Evolutionary conservation across 306 rosid genomes (phyloP).

Genomic region (Glycine latifolia): DNA sequence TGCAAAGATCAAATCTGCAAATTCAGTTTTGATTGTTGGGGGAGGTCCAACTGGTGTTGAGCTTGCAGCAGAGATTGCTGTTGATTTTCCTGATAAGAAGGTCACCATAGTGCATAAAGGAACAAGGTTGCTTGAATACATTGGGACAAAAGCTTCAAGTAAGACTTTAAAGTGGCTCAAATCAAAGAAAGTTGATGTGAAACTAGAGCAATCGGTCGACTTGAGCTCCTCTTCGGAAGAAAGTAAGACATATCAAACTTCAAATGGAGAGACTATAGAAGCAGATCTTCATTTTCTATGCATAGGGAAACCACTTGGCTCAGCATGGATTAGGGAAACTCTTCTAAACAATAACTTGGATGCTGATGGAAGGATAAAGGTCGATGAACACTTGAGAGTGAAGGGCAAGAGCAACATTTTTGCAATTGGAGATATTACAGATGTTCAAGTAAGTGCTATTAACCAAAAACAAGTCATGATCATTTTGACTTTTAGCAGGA

Average conservation of each 20-base stretch:
- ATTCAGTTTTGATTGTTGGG: conserved; percentile 77
- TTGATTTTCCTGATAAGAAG: conserved; percentile 74
- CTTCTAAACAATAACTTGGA: conserved; percentile 55
- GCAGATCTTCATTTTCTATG: conserved; percentile 78
- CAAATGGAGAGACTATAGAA: conserved; percentile 63
- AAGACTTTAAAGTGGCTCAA: conserved; percentile 70
- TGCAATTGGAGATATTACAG: conserved; percentile 86
- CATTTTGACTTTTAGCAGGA: neutral
- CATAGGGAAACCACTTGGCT: conserved; percentile 62
- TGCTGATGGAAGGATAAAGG: conserved; percentile 65
- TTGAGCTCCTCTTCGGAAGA: conserved; percentile 49
- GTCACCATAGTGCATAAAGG: conserved; percentile 83
- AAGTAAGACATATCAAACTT: conserved; percentile 58
- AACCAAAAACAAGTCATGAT: conserved; percentile 13
- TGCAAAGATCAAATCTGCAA: conserved; percentile 68
- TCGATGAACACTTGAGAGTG: conserved; percentile 72
- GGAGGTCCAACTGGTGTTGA: conserved; percentile 98
- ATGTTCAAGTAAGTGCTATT: conserved; percentile 65
- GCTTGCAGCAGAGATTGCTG: conserved; percentile 84
- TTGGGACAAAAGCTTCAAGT: conserved; percentile 74
- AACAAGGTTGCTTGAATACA: conserved; percentile 75
- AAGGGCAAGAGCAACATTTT: conserved; percentile 69
- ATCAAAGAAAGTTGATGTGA: conserved; percentile 75
- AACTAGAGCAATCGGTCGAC: conserved; percentile 64
- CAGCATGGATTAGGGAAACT: conserved; percentile 75